A percentile compares a stretch with the other conserved stretches of the same genome.
phyloP scores from a whole-genome alignment of 345 rosid genomes.

The Streptanthus diversifolius region DNA sequence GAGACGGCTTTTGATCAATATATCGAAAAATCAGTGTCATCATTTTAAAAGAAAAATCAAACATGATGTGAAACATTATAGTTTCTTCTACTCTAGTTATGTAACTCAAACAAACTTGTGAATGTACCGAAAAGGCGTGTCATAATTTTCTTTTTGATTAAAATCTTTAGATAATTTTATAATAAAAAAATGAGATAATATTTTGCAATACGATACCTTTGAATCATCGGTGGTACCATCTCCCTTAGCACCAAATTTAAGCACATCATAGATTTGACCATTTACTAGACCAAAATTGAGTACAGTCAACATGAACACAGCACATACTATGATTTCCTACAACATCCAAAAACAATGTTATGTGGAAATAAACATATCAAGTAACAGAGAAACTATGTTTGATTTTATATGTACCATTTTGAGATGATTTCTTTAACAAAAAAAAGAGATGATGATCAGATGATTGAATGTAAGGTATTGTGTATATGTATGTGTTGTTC shows the following conservation, averaged over 20 bases:
- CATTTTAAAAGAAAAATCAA: neutral
- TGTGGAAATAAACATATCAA: neutral
- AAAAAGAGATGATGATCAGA: neutral
- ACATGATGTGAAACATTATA: neutral
- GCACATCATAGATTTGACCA: slow-evolving; percentile 22
- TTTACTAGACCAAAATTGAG: neutral
- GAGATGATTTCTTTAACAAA: neutral
- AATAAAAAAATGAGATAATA: neutral
- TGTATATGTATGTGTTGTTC: neutral
- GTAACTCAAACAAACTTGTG: neutral
- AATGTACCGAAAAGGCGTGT: neutral
- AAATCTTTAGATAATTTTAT: neutral
- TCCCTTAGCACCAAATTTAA: slow-evolving; percentile 28
- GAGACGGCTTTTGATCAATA: too few relatives aligned
- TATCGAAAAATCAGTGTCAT: neutral
- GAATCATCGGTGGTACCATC: slow-evolving; percentile 27
- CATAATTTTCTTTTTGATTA: neutral
- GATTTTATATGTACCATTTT: slow-evolving; percentile 14
- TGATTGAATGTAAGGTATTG: neutral
- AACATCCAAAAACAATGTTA: slow-evolving; percentile 3
- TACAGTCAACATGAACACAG: neutral
- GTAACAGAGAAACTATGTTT: neutral
- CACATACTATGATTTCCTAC: slow-evolving; percentile 3
- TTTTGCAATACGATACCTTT: neutral
- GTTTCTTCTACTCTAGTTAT: neutral